Percentiles rank a stretch among this genome's conserved stretches.
Evolutionary conservation across 2,329 filamentous ascomycete species (phyloP).

Genomic region (Furcasterigmium sp.): DNA sequence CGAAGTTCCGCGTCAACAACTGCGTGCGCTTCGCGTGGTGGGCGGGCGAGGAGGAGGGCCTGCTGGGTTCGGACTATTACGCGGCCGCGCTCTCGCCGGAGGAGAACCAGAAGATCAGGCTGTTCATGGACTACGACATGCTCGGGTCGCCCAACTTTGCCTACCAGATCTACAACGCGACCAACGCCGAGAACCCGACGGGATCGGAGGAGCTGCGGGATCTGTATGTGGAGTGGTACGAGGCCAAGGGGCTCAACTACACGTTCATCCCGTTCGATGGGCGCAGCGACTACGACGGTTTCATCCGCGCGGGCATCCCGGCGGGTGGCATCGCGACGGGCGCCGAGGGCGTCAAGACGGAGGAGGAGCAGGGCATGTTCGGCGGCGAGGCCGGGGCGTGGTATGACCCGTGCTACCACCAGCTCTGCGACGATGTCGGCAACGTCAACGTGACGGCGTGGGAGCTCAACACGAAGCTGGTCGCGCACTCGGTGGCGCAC

Average conservation of each 20-base stretch:
- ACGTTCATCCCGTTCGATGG: slow-evolving; percentile 73
- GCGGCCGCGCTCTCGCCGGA: slow-evolving; percentile 45
- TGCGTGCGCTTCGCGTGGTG: slow-evolving; percentile 65
- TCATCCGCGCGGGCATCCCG: slow-evolving; percentile 68
- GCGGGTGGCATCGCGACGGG: slow-evolving; percentile 73
- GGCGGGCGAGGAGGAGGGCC: slow-evolving; percentile 62
- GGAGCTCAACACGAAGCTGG: slow-evolving; percentile 58
- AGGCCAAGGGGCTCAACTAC: slow-evolving; percentile 55
- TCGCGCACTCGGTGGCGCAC: slow-evolving; percentile 68
- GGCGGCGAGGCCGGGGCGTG: slow-evolving; percentile 62
- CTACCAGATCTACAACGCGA: slow-evolving; percentile 67
- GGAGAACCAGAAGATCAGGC: slow-evolving; percentile 58
- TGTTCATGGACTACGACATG: slow-evolving; percentile 70
- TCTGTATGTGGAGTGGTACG: slow-evolving; percentile 65
- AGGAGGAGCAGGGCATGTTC: slow-evolving; percentile 59
- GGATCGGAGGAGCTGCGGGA: slow-evolving; percentile 66
- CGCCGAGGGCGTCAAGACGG: slow-evolving; percentile 71
- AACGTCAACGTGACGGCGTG: slow-evolving; percentile 57
- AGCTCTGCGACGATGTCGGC: slow-evolving; percentile 53
- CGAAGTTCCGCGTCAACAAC: slow-evolving; percentile 55
- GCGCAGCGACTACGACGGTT: slow-evolving; percentile 74
- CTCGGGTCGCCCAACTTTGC: slow-evolving; percentile 61
- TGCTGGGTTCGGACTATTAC: slow-evolving; percentile 60
- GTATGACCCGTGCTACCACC: slow-evolving; percentile 57
- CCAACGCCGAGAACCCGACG: slow-evolving; percentile 62